phyloP scores from a whole-genome alignment of 495 filamentous ascomycete genomes.

The Hypoxylon rickii region DNA sequence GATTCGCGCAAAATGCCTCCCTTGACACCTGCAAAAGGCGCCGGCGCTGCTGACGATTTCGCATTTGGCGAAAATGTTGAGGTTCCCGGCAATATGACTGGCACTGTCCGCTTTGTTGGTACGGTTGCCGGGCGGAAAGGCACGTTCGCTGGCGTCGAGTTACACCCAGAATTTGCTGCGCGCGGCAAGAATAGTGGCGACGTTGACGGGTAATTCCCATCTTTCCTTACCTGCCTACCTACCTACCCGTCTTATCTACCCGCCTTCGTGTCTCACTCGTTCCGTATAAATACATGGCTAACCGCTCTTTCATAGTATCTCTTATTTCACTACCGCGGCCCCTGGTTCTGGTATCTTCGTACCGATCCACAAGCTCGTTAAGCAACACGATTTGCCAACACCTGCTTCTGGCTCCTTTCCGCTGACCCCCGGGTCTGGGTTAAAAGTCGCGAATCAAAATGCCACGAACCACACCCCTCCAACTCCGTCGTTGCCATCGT shows the following conservation, averaged over 20 bases:
- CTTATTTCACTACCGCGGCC: conserved; percentile 81
- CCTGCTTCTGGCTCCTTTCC: conserved; percentile 60
- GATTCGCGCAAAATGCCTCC: conserved; percentile 47
- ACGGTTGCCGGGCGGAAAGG: conserved; percentile 87
- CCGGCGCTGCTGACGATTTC: conserved; percentile 46
- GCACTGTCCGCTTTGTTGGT: conserved; percentile 87
- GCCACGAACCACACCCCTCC: conserved; percentile 64
- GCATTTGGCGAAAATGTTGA: conserved; percentile 89
- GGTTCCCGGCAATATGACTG: conserved; percentile 92
- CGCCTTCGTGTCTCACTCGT: conserved; percentile 3
- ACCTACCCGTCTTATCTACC: conserved; percentile 29
- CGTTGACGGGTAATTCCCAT: conserved; percentile 80
- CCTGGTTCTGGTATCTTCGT: conserved; percentile 92
- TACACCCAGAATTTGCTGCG: conserved; percentile 75
- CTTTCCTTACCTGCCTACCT: conserved; percentile 9
- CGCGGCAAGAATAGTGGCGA: conserved; percentile 96
- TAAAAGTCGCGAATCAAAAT: conserved; percentile 57
- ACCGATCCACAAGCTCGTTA: conserved; percentile 81
- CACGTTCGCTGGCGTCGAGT: conserved; percentile 91
- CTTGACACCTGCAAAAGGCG: conserved; percentile 40
- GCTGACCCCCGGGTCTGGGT: conserved; percentile 66
- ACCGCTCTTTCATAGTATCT: conserved; percentile 54
- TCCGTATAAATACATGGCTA: no score
- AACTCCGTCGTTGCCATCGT: conserved; percentile 67
- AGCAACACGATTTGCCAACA: conserved; percentile 61